phyloP scores from a whole-genome alignment of 2,329 filamentous ascomycete species.

The Zelopaecilomyces penicillatus region DNA sequence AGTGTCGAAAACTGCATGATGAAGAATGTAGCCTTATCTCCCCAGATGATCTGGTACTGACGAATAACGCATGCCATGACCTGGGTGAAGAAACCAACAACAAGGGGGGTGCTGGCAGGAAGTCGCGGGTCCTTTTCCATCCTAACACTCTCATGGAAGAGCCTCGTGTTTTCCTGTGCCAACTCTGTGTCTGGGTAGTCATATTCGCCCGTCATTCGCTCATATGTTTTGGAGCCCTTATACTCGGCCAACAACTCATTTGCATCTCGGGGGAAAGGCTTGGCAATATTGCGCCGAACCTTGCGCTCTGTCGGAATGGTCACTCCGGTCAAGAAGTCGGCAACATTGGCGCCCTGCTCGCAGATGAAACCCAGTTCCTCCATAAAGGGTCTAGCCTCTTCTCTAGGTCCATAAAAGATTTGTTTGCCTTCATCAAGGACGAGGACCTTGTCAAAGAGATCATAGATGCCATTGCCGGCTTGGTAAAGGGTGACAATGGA shows the following conservation, averaged over 20 bases:
- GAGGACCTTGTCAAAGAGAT: slow-evolving; percentile 62
- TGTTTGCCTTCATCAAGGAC: slow-evolving; percentile 59
- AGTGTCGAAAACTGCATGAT: slow-evolving; percentile 54
- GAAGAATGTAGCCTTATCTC: slow-evolving; percentile 54
- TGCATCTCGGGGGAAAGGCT: slow-evolving; percentile 37
- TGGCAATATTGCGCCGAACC: slow-evolving; percentile 37
- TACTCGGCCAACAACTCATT: slow-evolving; percentile 40
- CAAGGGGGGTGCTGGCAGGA: slow-evolving; percentile 45
- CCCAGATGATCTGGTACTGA: slow-evolving; percentile 58
- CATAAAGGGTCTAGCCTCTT: slow-evolving; percentile 55
- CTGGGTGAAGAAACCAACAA: slow-evolving; percentile 45
- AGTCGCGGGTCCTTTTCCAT: slow-evolving; percentile 48
- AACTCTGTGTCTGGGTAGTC: slow-evolving; percentile 43
- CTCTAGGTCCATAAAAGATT: slow-evolving; percentile 54
- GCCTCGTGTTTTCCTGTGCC: slow-evolving; percentile 39
- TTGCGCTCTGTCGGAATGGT: slow-evolving; percentile 60
- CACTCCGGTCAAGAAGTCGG: slow-evolving; percentile 58
- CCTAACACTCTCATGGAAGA: slow-evolving; percentile 45
- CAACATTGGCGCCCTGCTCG: slow-evolving; percentile 52
- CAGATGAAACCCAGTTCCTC: slow-evolving; percentile 56
- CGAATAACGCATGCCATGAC: slow-evolving; percentile 47
- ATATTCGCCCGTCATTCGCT: slow-evolving; percentile 46
- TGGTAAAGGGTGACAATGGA: slow-evolving; percentile 61
- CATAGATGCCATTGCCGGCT: slow-evolving; percentile 61
- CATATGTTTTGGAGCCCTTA: slow-evolving; percentile 40